phyloP scores from a whole-genome alignment of 1,139 yeast genomes.

The Lodderomyces margitis region DNA sequence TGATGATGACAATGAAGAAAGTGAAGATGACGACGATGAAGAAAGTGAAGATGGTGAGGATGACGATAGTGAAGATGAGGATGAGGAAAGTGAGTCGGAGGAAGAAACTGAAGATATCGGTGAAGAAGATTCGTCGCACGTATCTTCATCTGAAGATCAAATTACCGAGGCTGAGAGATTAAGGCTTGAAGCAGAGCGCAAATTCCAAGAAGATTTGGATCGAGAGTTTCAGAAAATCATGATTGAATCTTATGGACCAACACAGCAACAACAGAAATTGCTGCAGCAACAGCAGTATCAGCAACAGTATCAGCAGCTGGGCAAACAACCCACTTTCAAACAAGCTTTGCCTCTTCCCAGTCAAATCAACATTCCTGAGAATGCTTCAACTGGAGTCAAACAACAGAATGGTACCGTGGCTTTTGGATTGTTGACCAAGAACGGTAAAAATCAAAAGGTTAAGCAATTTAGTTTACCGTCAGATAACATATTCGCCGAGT shows the following conservation, averaged over 20 bases:
- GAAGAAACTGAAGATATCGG: constrained; percentile 2
- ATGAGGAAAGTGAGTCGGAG: constrained; percentile 16
- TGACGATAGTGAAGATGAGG: constrained; percentile 14
- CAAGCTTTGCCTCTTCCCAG: constrained; percentile 23
- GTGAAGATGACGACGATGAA: constrained; percentile 16
- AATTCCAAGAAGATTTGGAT: constrained; percentile 52
- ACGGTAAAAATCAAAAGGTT: constrained; percentile 43
- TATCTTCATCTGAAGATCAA: not conserved
- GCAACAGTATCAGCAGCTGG: not conserved
- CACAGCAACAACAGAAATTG: constrained; percentile 5
- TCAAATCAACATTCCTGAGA: constrained; percentile 3
- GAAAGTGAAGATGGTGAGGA: constrained; percentile 15
- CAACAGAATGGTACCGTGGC: constrained; percentile 24
- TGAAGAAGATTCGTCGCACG: constrained; percentile 10
- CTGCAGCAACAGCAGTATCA: not conserved
- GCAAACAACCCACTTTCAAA: not conserved
- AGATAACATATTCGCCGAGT: constrained; percentile 46
- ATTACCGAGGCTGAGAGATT: constrained; percentile 14
- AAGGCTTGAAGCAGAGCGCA: constrained; percentile 37
- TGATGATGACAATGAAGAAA: constrained; percentile 16
- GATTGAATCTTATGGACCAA: constrained; percentile 44
- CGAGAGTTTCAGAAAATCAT: constrained; percentile 51
- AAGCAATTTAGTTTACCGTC: constrained; percentile 49
- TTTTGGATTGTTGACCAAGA: constrained; percentile 53
- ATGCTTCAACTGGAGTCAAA: not conserved